These are phyloP conservation scores for Peronospora tabacina DNA, from an alignment of 352 stramenopile species.

Conservation along the genomic window DNA sequence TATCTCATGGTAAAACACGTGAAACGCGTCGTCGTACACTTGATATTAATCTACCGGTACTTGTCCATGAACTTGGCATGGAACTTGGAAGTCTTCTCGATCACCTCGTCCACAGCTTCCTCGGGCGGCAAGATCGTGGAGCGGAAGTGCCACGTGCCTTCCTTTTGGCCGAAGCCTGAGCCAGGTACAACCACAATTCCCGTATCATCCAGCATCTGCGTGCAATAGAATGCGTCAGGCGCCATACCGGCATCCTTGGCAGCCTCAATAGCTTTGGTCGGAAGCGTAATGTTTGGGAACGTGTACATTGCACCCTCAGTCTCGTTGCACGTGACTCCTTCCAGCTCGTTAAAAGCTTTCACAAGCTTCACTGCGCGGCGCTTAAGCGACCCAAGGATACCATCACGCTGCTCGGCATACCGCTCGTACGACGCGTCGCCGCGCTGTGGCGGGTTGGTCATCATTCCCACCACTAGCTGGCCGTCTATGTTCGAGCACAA, in stretches of 20 bases:
- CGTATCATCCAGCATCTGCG: conserved; percentile 92
- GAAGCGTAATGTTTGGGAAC: conserved; percentile 93
- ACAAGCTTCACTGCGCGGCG: conserved; percentile 90
- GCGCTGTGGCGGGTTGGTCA: conserved; percentile 92
- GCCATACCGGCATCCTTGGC: conserved; percentile 67
- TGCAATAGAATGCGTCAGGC: conserved; percentile 95
- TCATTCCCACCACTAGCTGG: conserved; percentile 96
- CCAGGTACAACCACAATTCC: conserved; percentile 97
- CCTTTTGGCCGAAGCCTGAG: conserved; percentile 94
- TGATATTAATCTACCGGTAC: conserved; percentile 64
- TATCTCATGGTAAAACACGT: not conserved
- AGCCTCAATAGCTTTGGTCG: conserved; percentile 76
- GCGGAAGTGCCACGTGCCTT: conserved; percentile 96
- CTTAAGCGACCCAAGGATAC: conserved; percentile 92
- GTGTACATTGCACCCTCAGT: conserved; percentile 98
- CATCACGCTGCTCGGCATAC: conserved; percentile 87
- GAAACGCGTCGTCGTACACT: not conserved
- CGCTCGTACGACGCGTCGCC: conserved; percentile 86
- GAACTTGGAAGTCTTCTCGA: conserved; percentile 92
- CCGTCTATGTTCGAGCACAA: conserved; percentile 96
- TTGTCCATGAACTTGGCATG: conserved; percentile 93
- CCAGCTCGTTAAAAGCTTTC: conserved; percentile 91
- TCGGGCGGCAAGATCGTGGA: conserved; percentile 98
- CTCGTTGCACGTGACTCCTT: conserved; percentile 94
- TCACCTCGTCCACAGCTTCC: conserved; percentile 91